Evolutionary conservation across 208 protist genomes (phyloP).

Genomic region (Acanthamoeba divionensis): DNA sequence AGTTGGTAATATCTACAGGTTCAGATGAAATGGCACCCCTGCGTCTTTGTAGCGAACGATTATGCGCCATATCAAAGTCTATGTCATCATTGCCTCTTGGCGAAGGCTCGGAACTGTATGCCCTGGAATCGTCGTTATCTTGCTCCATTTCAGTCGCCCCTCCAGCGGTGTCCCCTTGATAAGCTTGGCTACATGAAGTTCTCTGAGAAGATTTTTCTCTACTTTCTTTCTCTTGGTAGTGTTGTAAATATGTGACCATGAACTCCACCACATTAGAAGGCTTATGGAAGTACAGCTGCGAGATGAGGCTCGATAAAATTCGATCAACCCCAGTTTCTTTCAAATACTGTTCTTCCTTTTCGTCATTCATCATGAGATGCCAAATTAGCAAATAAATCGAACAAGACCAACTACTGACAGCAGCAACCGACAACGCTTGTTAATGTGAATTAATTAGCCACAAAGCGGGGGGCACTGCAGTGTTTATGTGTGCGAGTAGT

Average conservation of each 20-base stretch:
- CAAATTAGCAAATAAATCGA: too few species aligned
- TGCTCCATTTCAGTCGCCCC: conserved; percentile 27
- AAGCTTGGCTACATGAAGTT: neutral
- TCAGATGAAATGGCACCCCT: conserved; percentile 46
- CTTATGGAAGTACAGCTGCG: conserved; percentile 43
- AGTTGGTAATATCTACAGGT: conserved; percentile 19
- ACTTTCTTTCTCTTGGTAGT: neutral
- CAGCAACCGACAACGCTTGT: too few species aligned
- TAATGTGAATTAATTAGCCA: too few species aligned
- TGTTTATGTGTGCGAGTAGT: neutral
- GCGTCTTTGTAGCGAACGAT: conserved; percentile 15
- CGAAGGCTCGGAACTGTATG: neutral
- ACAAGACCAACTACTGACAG: too few species aligned
- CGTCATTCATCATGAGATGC: neutral
- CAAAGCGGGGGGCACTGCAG: too few species aligned
- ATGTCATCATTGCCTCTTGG: neutral
- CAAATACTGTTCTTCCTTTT: conserved; percentile 31
- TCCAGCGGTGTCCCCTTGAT: neutral
- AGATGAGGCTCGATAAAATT: conserved; percentile 4
- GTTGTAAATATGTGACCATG: conserved; percentile 48
- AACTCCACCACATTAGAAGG: neutral
- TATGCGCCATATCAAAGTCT: neutral
- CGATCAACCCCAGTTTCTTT: conserved; percentile 15
- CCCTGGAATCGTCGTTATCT: neutral
- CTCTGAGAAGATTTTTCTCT: too few species aligned